Evolutionary conservation across 2,329 filamentous ascomycete species (phyloP), one percentile per base, ranked within the genome.

Genomic region (Neopestalotiopsis sp.): DNA sequence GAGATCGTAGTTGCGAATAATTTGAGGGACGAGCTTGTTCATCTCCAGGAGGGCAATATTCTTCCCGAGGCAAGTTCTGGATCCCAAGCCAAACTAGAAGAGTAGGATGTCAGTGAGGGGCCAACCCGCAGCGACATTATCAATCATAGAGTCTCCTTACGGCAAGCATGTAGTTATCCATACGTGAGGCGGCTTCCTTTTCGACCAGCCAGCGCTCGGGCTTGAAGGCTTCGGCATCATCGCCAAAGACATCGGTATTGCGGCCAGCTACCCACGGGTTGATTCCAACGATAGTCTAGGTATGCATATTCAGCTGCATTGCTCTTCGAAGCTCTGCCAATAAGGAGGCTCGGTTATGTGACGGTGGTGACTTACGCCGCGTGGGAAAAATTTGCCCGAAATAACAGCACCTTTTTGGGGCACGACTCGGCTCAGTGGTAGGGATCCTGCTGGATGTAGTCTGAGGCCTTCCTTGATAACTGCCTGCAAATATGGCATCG

Each of bases 381-480:
- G 71, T 1, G 77, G 76, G 20, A 81, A 71, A n/a, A 67, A 71
- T 28, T 72, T 67, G 20, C 69, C 76, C 24, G 72, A 74, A 7
- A 80, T 71, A 3, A 64, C 69, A 9, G 75, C 56, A 2, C 82
- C 82, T 7, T 76, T 78, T n/a, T 71, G 63, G 1, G 84, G 83
- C 1, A 86, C 84, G 1, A 81, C 73, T 1, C 86, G 81, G 63
- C 84, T 80, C 0, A 87, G 73, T 1, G 81, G 75, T 57, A 85
- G 76, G 1, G 81, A 81, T 2, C 83, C 76, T 0, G 80, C 79
- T 5, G 84, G 82, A 69, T 86, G 83, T 2, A 87, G 69, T 4
- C 86, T 79, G 72, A 86, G 77, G 1, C 79, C 77, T 71, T 88
- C 86, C 38, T 81, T 82, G 30, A 88, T 78, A 14, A 85, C 81